Evolutionary conservation across 495 filamentous ascomycete genomes (phyloP).

Genomic region (Penicillium silybi): DNA sequence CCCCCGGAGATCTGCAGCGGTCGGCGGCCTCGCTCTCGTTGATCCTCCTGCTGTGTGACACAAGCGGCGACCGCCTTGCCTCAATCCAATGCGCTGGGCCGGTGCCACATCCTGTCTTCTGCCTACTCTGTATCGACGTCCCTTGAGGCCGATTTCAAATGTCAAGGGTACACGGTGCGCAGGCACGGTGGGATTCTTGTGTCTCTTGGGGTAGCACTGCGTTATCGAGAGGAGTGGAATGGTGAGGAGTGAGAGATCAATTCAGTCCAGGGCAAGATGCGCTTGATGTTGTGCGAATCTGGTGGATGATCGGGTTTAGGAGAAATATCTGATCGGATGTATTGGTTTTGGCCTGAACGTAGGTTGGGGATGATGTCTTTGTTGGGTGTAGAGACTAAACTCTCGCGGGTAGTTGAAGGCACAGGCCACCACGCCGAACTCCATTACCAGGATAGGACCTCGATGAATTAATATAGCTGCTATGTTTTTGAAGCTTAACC

Average conservation of each 20-base stretch:
- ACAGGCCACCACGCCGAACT: too few relatives aligned
- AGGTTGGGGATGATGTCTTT: not conserved
- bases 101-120: slow-evolving; percentile 9
- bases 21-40: slow-evolving; percentile 3
- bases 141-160: slow-evolving; percentile 9
- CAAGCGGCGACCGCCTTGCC: slow-evolving; percentile 12
- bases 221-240: not conserved
- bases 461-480: not conserved
- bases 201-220: not conserved
- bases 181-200: not conserved
- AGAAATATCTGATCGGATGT: not conserved
- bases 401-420: not conserved
- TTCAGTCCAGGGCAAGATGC: not conserved
- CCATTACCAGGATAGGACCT: too few relatives aligned
- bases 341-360: not conserved
- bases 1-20: slow-evolving; percentile 6
- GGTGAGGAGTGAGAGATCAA: not conserved
- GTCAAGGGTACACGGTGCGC: not conserved
- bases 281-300: not conserved
- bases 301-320: not conserved
- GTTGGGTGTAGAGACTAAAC: not conserved
- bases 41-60: slow-evolving; percentile 13
- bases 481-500: not conserved
- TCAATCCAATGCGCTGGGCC: slow-evolving; percentile 1
- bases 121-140: slow-evolving; percentile 23